Conservation (phyloP, 1,139 yeast genomes). For the Yamadazyma membranifaciens region DNA sequence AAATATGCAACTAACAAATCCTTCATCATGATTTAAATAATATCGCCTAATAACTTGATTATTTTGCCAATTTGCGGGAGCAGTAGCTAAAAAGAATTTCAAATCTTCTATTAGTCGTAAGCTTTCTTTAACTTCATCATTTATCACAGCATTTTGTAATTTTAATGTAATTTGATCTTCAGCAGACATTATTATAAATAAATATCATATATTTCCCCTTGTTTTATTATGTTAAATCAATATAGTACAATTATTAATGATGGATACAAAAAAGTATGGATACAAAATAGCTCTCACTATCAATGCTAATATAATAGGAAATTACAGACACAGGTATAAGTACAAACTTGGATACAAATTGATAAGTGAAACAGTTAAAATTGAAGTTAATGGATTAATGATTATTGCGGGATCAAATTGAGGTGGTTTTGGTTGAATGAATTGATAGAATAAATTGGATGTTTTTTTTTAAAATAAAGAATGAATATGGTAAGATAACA, state of each 20-base stretch:
- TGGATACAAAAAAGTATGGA: neutral
- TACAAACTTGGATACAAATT: too few relatives aligned
- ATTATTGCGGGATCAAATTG: too few relatives aligned
- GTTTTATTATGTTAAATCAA: too few relatives aligned
- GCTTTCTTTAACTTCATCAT: constrained; percentile 44
- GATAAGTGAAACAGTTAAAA: too few relatives aligned
- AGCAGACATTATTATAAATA: constrained; percentile 8
- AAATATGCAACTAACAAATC: constrained; percentile 84
- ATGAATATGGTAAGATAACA: neutral
- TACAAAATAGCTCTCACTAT: neutral
- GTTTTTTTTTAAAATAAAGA: too few relatives aligned
- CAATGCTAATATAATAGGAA: neutral
- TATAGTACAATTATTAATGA: too few relatives aligned
- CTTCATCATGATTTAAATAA: constrained; percentile 84
- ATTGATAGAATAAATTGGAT: too few relatives aligned
- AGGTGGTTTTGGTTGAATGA: too few relatives aligned
- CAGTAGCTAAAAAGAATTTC: constrained; percentile 83
- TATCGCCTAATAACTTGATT: constrained; percentile 86
- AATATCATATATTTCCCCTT: neutral
- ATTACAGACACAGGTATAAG: neutral
- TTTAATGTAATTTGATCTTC: constrained; percentile 6
- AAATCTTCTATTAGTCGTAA: constrained; percentile 69
- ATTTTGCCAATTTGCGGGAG: constrained; percentile 93
- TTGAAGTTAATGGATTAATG: too few relatives aligned
- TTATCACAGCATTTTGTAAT: constrained; percentile 12